Percentiles rank a stretch among this genome's conserved stretches.
These are phyloP conservation scores for Galerina sulciceps DNA, from an alignment of 768 basidiomycete species.

Conservation along the genomic window DNA sequence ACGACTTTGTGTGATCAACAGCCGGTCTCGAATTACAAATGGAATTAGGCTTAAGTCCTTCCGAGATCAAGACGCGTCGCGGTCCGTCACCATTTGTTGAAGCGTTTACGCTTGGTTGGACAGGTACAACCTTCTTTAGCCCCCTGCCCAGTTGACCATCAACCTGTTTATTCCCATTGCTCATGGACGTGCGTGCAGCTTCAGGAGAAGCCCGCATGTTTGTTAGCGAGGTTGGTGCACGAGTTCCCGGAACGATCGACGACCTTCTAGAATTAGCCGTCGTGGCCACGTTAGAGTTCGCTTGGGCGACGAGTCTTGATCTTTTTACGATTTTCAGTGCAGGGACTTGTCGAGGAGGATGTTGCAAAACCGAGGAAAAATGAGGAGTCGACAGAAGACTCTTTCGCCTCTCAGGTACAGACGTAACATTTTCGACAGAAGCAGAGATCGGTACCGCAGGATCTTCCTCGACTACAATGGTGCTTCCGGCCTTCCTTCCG, in stretches of 20 bases:
- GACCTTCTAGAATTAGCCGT: conserved; percentile 13
- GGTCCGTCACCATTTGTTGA: conserved; percentile 23
- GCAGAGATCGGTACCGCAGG: neutral
- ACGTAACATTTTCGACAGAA: neutral
- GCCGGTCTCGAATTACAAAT: conserved; percentile 12
- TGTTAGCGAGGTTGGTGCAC: conserved; percentile 5
- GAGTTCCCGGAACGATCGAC: conserved; percentile 7
- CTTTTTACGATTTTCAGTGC: conserved; percentile 56
- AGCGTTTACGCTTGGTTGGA: neutral
- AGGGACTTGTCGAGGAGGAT: conserved; percentile 42
- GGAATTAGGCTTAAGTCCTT: conserved; percentile 25
- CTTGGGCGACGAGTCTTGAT: conserved; percentile 12
- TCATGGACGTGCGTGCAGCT: neutral
- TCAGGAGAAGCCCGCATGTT: conserved; percentile 1
- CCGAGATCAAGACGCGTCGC: conserved; percentile 33
- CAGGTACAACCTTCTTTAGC: conserved; percentile 5
- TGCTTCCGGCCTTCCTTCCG: neutral
- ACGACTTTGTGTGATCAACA: conserved; percentile 14
- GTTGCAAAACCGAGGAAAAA: conserved; percentile 11
- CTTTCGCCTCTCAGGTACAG: neutral
- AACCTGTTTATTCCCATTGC: conserved; percentile 2
- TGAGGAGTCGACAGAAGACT: conserved; percentile 21
- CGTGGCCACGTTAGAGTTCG: neutral
- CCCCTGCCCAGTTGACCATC: conserved; percentile 2
- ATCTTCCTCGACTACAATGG: neutral